Conservation (phyloP, 306 rosid genomes). For the Parietaria judaica region DNA sequence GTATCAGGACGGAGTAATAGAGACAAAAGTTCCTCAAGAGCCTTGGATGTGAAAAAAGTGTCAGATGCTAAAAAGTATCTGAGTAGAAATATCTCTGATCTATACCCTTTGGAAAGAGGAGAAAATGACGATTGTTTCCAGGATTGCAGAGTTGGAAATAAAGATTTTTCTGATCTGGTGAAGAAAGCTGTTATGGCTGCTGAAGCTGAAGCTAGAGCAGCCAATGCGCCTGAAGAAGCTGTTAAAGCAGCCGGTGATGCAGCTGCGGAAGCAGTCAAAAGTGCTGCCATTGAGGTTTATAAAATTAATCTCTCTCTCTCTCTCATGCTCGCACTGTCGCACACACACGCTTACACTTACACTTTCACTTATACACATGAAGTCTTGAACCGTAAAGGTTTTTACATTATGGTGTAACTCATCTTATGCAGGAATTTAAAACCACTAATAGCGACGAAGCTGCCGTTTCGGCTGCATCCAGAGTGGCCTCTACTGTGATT, state of each 20-base stretch:
- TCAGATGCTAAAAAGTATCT: constrained; percentile 45
- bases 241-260: constrained; percentile 92
- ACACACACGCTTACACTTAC: too few relatives aligned
- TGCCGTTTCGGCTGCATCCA: constrained; percentile 86
- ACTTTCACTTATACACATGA: background rate
- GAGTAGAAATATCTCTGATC: constrained; percentile 36
- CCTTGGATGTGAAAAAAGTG: constrained; percentile 44
- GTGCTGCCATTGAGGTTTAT: constrained; percentile 85
- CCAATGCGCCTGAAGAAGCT: constrained; percentile 90
- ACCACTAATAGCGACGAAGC: constrained; percentile 60
- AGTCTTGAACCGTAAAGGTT: background rate
- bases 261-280: constrained; percentile 92
- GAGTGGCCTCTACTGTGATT: constrained; percentile 76
- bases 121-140: constrained; percentile 77
- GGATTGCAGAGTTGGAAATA: constrained; percentile 70
- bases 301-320: background rate
- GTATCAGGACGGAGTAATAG: constrained; percentile 59
- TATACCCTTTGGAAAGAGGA: constrained; percentile 51
- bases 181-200: constrained; percentile 85
- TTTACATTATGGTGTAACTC: constrained; percentile 13
- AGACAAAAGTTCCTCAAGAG: constrained; percentile 53
- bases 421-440: constrained; percentile 55
- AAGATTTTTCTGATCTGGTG: constrained; percentile 65
- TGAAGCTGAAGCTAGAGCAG: constrained; percentile 91
- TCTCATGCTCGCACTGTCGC: background rate